A percentile compares a stretch with the other conserved stretches of the same genome.
These are phyloP conservation scores for Catunica adiposa DNA, from an alignment of 2,329 filamentous ascomycete genomes.

Conservation along the genomic window DNA sequence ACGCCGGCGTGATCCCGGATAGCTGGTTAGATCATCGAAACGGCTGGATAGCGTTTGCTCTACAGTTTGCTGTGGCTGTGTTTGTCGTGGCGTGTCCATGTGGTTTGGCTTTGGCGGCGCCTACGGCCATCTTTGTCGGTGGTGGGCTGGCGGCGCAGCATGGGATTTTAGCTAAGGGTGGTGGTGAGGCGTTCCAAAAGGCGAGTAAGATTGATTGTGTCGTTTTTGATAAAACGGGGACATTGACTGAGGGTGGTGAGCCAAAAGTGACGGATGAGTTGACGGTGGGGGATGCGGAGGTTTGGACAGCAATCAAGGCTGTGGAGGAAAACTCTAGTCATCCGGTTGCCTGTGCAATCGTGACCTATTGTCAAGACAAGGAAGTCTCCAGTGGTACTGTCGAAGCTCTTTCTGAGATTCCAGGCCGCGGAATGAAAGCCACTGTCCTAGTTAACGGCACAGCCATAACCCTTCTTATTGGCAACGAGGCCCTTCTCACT, in stretches of 20 bases:
- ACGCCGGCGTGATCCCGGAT: slow-evolving; percentile 37
- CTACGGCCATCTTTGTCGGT: slow-evolving; percentile 71
- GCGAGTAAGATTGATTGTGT: slow-evolving; percentile 62
- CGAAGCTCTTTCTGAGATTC: slow-evolving; percentile 43
- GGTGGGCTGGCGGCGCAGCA: slow-evolving; percentile 63
- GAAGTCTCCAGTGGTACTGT: slow-evolving; percentile 19
- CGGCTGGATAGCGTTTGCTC: slow-evolving; percentile 56
- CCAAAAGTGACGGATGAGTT: slow-evolving; percentile 44
- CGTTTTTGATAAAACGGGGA: slow-evolving; percentile 82
- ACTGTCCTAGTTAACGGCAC: slow-evolving; percentile 13
- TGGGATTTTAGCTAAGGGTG: slow-evolving; percentile 69
- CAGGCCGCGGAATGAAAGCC: slow-evolving; percentile 55
- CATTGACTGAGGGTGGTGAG: slow-evolving; percentile 56
- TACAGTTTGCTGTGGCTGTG: slow-evolving; percentile 71
- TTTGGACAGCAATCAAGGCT: slow-evolving; percentile 39
- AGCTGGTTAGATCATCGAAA: slow-evolving; percentile 41
- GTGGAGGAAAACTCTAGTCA: slow-evolving; percentile 60
- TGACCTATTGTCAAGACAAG: slow-evolving; percentile 38
- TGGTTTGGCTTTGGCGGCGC: slow-evolving; percentile 68
- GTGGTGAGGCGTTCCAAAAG: slow-evolving; percentile 73
- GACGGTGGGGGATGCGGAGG: slow-evolving; percentile 14
- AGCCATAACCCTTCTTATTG: slow-evolving; percentile 41
- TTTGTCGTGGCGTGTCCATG: slow-evolving; percentile 81
- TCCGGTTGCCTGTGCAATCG: slow-evolving; percentile 55
- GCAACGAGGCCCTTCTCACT: slow-evolving; percentile 55